Base-by-base conservation (phyloP, 2,329 filamentous ascomycete genomes). In the Ophiostoma fasciatum region DNA sequence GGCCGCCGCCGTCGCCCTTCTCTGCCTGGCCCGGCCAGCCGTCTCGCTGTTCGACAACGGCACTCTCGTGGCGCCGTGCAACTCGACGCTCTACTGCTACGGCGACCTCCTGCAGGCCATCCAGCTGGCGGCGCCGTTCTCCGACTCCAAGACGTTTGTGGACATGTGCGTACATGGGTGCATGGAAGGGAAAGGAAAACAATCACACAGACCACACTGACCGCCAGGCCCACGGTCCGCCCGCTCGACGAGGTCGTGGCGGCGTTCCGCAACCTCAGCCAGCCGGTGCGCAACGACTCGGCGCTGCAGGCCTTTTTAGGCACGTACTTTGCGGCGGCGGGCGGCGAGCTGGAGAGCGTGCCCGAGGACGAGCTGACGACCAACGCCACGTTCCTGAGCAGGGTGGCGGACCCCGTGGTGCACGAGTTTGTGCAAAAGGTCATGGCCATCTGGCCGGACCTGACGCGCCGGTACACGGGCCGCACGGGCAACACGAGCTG, bases 61-160 rank as follows among this genome's bases (percentile, higher is more conserved):
- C 45, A 66, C 65, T 4, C 58, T 73, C 28, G 62, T 68, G 40
- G 70, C 74, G 3, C 74, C 76, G 1, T 81, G 76, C 54, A 71
- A 78, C 49, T 79, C 74, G 8, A 66, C 71, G 13, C 60, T 80
- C 15, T 81, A 80, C 54, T 81, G 76, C 49, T 64, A 74, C 43
- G 76, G 76, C 32, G 69, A 77, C 0, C 62, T 80, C 11, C 61
- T 81, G 3, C 61, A 64, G 41, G 62, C 71, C 42, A 66, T 81
- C 32, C 65, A 80, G 56, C 59, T 79, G 9, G 75, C 75, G 3
- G 60, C 58, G 18, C 74, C 74, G 1, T 80, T 79, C 45, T 55
- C 60, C 12, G 76, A 80, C 55, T 79, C 74, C 41, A 81, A 80
- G 61, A 78, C 74, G 1, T 80, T 78, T 49, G 76, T 80, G 29